These are phyloP conservation scores for Sporothrix luriei DNA, from an alignment of 2,329 filamentous ascomycete genomes.

Conservation along the genomic window DNA sequence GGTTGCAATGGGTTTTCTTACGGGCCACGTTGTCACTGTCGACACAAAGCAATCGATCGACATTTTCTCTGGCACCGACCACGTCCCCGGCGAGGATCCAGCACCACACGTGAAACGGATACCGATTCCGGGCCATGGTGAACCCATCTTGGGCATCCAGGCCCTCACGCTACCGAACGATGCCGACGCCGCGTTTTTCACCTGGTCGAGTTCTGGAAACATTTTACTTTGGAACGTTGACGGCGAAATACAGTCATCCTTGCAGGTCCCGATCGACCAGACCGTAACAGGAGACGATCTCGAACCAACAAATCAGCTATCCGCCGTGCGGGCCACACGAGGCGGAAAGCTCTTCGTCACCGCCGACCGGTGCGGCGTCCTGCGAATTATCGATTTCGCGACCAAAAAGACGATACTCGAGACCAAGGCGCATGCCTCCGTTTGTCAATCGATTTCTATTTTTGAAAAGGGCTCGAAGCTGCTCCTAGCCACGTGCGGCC, in stretches of 20 bases:
- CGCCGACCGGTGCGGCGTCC: constrained; percentile 82
- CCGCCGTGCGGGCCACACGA: constrained; percentile 61
- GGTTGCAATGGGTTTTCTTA: constrained; percentile 69
- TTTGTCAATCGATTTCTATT: constrained; percentile 80
- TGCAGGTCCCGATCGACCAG: constrained; percentile 72
- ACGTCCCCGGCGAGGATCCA: constrained; percentile 48
- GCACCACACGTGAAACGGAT: constrained; percentile 49
- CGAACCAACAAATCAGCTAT: constrained; percentile 61
- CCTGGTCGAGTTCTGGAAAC: constrained; percentile 81
- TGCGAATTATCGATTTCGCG: constrained; percentile 68
- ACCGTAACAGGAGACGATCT: constrained; percentile 52
- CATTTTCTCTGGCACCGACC: constrained; percentile 56
- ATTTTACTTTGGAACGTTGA: constrained; percentile 81
- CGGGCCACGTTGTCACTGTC: constrained; percentile 70
- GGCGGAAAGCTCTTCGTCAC: constrained; percentile 71
- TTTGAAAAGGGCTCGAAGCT: constrained; percentile 63
- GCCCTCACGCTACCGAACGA: constrained; percentile 62
- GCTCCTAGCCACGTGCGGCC: constrained; percentile 78
- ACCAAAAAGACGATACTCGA: constrained; percentile 66
- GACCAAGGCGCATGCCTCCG: constrained; percentile 81
- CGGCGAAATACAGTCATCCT: constrained; percentile 66
- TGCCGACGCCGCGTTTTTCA: constrained; percentile 74
- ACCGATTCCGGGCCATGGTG: constrained; percentile 64
- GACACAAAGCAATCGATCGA: constrained; percentile 76
- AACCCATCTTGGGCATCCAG: constrained; percentile 72